These are phyloP conservation scores for Cladosporium velox DNA, from an alignment of 2,329 filamentous ascomycete species.

Conservation along the genomic window DNA sequence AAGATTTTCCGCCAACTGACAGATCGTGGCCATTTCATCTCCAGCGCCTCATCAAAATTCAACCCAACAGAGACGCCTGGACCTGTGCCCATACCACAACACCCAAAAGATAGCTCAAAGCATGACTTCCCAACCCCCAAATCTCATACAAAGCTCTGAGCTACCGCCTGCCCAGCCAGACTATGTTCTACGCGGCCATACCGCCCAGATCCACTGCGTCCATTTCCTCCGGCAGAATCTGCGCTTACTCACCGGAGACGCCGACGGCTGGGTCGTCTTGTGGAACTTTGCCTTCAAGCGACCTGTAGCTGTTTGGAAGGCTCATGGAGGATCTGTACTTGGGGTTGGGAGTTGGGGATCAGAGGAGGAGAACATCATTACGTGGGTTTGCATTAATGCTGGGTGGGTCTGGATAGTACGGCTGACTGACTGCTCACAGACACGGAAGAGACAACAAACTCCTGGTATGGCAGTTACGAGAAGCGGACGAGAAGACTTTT, in stretches of 20 bases:
- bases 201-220: conserved; percentile 74
- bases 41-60: neutral
- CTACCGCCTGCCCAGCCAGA: conserved; percentile 56
- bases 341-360: conserved; percentile 70
- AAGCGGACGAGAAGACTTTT: conserved; percentile 62
- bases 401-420: neutral
- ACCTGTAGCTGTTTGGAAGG: conserved; percentile 80
- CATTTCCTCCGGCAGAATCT: conserved; percentile 72
- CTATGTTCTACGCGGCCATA: conserved; percentile 83
- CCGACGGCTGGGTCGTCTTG: conserved; percentile 81
- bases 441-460: conserved; percentile 89
- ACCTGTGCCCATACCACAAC: neutral
- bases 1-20: neutral
- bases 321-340: conserved; percentile 76
- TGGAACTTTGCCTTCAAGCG: conserved; percentile 86
- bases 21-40: neutral
- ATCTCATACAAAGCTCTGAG: conserved; percentile 10
- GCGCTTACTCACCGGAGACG: conserved; percentile 81
- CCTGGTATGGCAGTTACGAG: conserved; percentile 74
- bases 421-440: conserved; percentile 48
- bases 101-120: conserved; percentile 10
- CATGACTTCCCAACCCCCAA: neutral
- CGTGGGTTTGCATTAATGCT: conserved; percentile 58
- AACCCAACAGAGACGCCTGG: neutral
- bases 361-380: conserved; percentile 74